These are phyloP conservation scores for Kodamaea leandrae DNA, from an alignment of 805 yeast genomes.

Conservation along the genomic window DNA sequence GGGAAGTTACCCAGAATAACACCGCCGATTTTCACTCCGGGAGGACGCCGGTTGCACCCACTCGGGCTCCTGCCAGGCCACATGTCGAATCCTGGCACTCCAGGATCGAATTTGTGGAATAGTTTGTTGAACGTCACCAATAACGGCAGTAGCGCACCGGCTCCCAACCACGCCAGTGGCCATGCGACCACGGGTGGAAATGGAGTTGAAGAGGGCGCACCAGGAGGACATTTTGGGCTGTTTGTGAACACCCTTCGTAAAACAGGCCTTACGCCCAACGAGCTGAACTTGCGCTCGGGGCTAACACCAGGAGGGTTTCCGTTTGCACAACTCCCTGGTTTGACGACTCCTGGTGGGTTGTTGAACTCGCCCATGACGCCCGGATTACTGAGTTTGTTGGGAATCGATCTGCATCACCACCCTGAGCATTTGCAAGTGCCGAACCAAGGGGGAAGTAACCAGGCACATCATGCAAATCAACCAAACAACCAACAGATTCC, in stretches of 20 bases:
- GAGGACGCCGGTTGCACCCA: conserved; percentile 58
- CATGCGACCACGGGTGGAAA: conserved; percentile 2
- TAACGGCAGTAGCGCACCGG: conserved; percentile 11
- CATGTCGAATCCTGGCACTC: conserved; percentile 48
- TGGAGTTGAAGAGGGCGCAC: conserved; percentile 6
- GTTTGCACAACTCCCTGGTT: conserved; percentile 36
- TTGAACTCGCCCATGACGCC: conserved; percentile 50
- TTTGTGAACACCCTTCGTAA: conserved; percentile 35
- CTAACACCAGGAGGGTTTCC: conserved; percentile 62
- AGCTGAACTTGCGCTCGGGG: conserved; percentile 68
- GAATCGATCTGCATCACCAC: conserved; percentile 18
- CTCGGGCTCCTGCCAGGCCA: conserved; percentile 44
- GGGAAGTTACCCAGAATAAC: conserved; percentile 38
- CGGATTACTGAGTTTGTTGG: conserved; percentile 40
- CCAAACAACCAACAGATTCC: conserved; percentile 1
- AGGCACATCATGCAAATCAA: conserved; percentile 8
- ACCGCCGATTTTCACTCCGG: conserved; percentile 55
- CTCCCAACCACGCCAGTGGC: background rate
- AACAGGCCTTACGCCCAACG: conserved; percentile 75
- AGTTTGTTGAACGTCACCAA: conserved; percentile 44
- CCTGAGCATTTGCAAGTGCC: background rate
- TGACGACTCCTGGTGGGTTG: conserved; percentile 38
- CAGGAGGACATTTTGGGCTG: conserved; percentile 21
- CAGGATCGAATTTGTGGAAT: conserved; percentile 50
- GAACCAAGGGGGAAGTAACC: conserved; percentile 6